Evolutionary conservation across 2,329 filamentous ascomycete species (phyloP).

Genomic region (Venturia carpophila): DNA sequence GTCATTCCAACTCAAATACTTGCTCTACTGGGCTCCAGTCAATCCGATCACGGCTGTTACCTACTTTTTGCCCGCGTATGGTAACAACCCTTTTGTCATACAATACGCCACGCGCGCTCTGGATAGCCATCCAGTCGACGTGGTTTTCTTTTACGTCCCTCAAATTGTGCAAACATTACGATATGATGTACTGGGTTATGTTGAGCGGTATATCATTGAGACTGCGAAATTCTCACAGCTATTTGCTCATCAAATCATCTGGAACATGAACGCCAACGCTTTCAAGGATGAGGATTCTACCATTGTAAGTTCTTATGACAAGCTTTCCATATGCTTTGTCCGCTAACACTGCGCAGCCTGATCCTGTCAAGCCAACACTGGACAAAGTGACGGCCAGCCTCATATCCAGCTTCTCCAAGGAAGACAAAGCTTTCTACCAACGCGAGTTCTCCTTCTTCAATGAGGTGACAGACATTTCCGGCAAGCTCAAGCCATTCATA

Average conservation of each 20-base stretch:
- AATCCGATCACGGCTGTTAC: conserved; percentile 91
- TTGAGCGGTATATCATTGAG: conserved; percentile 92
- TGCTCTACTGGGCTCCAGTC: conserved; percentile 86
- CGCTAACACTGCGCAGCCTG: conserved; percentile 48
- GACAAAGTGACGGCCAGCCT: conserved; percentile 84
- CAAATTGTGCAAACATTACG: conserved; percentile 94
- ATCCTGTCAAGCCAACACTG: conserved; percentile 85
- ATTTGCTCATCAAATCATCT: conserved; percentile 98
- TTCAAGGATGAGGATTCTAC: conserved; percentile 94
- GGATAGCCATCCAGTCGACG: conserved; percentile 89
- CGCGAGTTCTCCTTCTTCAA: conserved; percentile 97
- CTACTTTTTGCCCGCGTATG: conserved; percentile 84
- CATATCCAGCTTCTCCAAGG: conserved; percentile 68
- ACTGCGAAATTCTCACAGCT: conserved; percentile 96
- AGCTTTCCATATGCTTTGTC: background rate
- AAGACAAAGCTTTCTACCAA: conserved; percentile 82
- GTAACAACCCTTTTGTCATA: conserved; percentile 83
- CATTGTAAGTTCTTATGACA: conserved; percentile 49
- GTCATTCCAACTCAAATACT: conserved; percentile 78
- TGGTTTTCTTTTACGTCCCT: conserved; percentile 98
- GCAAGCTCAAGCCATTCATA: conserved; percentile 88
- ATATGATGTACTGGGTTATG: conserved; percentile 88
- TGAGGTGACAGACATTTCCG: conserved; percentile 90
- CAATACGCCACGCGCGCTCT: conserved; percentile 96
- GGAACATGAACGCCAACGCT: conserved; percentile 99